These are phyloP conservation scores for Rhodotorula taiwanensis DNA, from an alignment of 768 basidiomycete species.

Conservation along the genomic window DNA sequence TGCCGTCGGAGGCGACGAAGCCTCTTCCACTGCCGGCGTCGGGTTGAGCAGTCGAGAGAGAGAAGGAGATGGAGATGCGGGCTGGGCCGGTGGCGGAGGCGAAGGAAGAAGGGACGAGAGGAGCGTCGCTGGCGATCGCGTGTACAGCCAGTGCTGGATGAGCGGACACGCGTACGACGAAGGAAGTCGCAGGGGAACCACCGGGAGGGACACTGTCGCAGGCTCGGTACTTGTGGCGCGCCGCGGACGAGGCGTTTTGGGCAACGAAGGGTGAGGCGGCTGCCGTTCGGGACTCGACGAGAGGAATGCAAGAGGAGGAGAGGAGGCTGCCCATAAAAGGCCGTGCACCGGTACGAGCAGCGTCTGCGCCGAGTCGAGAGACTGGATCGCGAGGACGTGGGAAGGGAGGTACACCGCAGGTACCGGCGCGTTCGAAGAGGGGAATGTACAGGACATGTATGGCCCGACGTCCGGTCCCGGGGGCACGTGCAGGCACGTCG, in stretches of 20 bases:
- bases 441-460: constrained; percentile 7
- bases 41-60: constrained; percentile 21
- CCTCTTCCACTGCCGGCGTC: too few species aligned
- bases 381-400: constrained; percentile 56
- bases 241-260: constrained; percentile 46
- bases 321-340: constrained; percentile 58
- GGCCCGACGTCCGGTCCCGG: neutral
- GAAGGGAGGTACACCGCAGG: constrained; percentile 48
- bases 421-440: neutral
- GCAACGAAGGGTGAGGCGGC: constrained; percentile 52
- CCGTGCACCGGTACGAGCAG: constrained; percentile 58
- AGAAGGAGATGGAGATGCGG: constrained; percentile 5
- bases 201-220: constrained; percentile 49
- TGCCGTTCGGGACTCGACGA: constrained; percentile 19
- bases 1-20: neutral
- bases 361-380: constrained; percentile 50
- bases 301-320: constrained; percentile 12
- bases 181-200: constrained; percentile 64
- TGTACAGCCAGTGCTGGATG: constrained; percentile 63
- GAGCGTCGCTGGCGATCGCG: constrained; percentile 57
- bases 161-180: constrained; percentile 62
- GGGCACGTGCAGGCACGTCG: constrained; percentile 19
- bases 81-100: neutral
- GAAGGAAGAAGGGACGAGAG: constrained; percentile 59
- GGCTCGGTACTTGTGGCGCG: neutral